Conservation (phyloP, 495 filamentous ascomycete genomes). For the Penicillium ochrochloron region DNA sequence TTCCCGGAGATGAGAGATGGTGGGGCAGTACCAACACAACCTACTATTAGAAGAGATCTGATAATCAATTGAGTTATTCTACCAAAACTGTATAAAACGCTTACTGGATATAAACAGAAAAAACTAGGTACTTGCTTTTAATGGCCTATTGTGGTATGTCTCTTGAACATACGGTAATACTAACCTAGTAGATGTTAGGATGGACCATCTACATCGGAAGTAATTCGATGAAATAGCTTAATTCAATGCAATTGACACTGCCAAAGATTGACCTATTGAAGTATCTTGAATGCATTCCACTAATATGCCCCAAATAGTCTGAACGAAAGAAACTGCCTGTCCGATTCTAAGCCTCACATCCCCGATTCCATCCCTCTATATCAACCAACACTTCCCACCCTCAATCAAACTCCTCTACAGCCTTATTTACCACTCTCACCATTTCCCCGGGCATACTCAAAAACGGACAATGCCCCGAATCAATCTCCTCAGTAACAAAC, state of each 20-base stretch:
- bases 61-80: not conserved
- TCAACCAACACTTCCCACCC: not conserved
- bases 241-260: no score
- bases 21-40: not conserved
- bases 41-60: not conserved
- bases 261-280: no score
- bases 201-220: not conserved
- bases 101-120: not conserved
- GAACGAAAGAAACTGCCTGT: no score
- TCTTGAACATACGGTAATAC: not conserved
- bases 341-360: no score
- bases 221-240: no score
- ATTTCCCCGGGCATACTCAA: not conserved
- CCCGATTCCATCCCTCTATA: not conserved
- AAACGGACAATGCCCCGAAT: not conserved
- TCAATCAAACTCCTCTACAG: not conserved
- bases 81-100: not conserved
- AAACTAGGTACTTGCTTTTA: not conserved
- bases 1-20: not conserved
- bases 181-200: not conserved
- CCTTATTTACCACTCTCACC: not conserved
- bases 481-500: not conserved
- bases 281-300: no score
- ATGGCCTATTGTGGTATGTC: not conserved
- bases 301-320: no score